These are phyloP conservation scores for Ettlia oleoabundans DNA, from an alignment of 139 green algal genomes.

Conservation along the genomic window DNA sequence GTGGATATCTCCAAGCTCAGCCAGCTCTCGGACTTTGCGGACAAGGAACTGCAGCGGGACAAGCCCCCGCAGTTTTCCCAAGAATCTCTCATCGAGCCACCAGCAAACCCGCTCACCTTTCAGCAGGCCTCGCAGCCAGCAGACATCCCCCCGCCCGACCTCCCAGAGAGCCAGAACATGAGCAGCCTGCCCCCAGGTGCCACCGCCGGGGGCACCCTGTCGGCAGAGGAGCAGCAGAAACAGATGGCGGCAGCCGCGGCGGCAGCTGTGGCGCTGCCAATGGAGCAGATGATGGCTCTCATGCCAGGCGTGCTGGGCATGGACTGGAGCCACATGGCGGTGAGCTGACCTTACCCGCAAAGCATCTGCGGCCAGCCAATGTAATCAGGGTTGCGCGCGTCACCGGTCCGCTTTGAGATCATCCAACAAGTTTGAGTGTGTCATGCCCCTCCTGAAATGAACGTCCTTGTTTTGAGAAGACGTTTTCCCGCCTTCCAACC, in stretches of 20 bases:
- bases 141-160: constrained; percentile 40
- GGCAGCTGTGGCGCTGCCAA: background rate
- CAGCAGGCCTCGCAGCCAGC: constrained; percentile 47
- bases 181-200: background rate
- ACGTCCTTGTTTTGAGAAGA: background rate
- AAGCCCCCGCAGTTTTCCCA: constrained; percentile 12
- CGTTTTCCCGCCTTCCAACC: background rate
- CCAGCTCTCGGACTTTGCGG: constrained; percentile 23
- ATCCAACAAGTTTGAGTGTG: too few species aligned
- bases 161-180: constrained; percentile 10
- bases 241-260: constrained; percentile 6
- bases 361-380: background rate
- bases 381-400: background rate
- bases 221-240: background rate
- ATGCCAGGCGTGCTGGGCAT: constrained; percentile 8
- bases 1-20: constrained; percentile 31
- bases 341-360: background rate
- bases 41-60: constrained; percentile 24
- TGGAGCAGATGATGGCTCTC: constrained; percentile 12
- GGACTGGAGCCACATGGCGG: constrained; percentile 25
- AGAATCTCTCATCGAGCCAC: constrained; percentile 5
- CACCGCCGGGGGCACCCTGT: background rate
- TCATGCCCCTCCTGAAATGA: too few species aligned
- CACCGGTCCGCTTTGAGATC: background rate
- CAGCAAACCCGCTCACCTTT: constrained; percentile 25